Percentiles rank a stretch among this genome's conserved stretches.
These are phyloP conservation scores for Dorcoceras hygrometricum DNA, from an alignment of 257 asterid species.

Conservation along the genomic window DNA sequence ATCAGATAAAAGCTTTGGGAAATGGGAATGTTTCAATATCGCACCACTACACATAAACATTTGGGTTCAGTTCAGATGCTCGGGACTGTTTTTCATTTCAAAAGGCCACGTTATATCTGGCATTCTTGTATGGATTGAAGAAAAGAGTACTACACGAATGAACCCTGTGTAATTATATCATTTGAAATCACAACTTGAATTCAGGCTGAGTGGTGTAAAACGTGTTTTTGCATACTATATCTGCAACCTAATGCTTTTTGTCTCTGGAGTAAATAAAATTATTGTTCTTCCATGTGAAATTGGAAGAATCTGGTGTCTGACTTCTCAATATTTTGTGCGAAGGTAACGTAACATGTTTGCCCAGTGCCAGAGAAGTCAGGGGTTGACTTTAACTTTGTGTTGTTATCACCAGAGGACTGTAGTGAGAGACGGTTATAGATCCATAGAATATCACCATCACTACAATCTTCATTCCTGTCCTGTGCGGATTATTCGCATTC, in stretches of 20 bases:
- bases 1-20: too few relatives aligned
- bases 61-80: background rate
- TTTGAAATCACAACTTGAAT: background rate
- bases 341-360: background rate
- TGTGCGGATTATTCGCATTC: background rate
- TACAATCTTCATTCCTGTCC: background rate
- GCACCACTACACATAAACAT: background rate
- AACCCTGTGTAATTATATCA: too few relatives aligned
- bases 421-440: conserved; percentile 5
- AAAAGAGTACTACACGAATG: too few relatives aligned
- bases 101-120: too few relatives aligned
- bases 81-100: too few relatives aligned
- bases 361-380: background rate
- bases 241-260: background rate
- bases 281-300: background rate
- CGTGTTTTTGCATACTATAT: background rate
- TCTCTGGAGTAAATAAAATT: background rate
- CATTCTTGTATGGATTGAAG: background rate
- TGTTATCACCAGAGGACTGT: too few relatives aligned
- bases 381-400: background rate
- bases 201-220: background rate
- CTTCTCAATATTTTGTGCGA: background rate
- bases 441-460: background rate
- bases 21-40: too few relatives aligned
- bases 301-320: conserved; percentile 7